These are phyloP conservation scores for Amanita pseudoporphyria DNA, from an alignment of 768 basidiomycete genomes.

Conservation along the genomic window DNA sequence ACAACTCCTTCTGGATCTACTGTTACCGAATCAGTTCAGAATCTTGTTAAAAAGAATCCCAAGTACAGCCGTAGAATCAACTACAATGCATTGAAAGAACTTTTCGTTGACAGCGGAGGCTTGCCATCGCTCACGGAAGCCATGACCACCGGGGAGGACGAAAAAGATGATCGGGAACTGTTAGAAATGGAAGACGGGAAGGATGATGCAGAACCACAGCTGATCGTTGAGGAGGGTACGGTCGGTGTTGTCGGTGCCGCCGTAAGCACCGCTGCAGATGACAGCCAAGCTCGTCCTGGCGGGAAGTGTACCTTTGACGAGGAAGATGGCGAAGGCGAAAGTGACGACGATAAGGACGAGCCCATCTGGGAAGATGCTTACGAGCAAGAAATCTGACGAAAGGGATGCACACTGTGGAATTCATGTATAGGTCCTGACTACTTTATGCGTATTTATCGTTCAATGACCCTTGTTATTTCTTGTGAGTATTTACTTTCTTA, in stretches of 20 bases:
- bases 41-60: slow-evolving; percentile 74
- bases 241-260: slow-evolving; percentile 17
- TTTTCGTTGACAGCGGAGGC: slow-evolving; percentile 49
- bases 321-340: slow-evolving; percentile 32
- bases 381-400: slow-evolving; percentile 56
- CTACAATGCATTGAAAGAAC: slow-evolving; percentile 77
- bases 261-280: slow-evolving; percentile 13
- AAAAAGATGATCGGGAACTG: slow-evolving; percentile 34
- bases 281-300: not conserved
- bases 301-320: slow-evolving; percentile 15
- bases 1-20: slow-evolving; percentile 60
- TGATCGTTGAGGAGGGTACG: slow-evolving; percentile 41
- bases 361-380: slow-evolving; percentile 43
- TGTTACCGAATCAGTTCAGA: slow-evolving; percentile 68
- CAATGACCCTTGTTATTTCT: not conserved
- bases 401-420: not conserved
- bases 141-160: slow-evolving; percentile 27
- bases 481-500: not conserved
- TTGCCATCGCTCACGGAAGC: slow-evolving; percentile 18
- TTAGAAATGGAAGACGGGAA: slow-evolving; percentile 33
- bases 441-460: slow-evolving; percentile 1
- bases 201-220: slow-evolving; percentile 24
- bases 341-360: slow-evolving; percentile 44
- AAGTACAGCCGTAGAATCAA: slow-evolving; percentile 92
- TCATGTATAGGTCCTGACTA: not conserved